Evolutionary conservation across 441 rosid species (phyloP).

Genomic region (Brassica hybrid): DNA sequence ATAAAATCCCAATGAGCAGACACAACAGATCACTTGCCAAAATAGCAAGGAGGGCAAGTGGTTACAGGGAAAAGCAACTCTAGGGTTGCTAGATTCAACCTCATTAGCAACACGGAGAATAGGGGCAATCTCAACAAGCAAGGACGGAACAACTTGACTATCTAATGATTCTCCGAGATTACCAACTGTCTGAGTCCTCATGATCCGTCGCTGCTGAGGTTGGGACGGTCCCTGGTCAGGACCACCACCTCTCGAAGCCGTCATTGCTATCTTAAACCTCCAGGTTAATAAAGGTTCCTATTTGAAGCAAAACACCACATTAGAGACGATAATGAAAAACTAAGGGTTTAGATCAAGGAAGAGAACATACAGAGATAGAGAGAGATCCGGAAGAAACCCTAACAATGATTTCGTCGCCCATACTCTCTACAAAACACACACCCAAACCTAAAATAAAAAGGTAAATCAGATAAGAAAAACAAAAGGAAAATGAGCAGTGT

Average conservation of each 20-base stretch:
- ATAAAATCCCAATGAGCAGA: background rate
- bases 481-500: too few relatives aligned
- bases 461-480: too few relatives aligned
- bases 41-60: background rate
- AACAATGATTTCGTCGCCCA: too few relatives aligned
- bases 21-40: background rate
- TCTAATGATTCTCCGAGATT: conserved; percentile 92
- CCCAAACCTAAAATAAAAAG: too few relatives aligned
- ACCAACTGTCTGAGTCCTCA: conserved; percentile 92
- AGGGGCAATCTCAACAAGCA: conserved; percentile 92
- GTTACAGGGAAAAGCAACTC: conserved; percentile 98
- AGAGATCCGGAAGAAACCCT: too few relatives aligned
- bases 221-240: conserved; percentile 58
- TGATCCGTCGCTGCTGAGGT: conserved; percentile 65
- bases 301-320: background rate
- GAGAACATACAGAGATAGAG: too few relatives aligned
- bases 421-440: too few relatives aligned
- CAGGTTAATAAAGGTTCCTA: conserved; percentile 31
- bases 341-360: background rate
- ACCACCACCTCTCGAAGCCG: conserved; percentile 63
- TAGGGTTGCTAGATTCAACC: conserved; percentile 85
- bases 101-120: conserved; percentile 99
- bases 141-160: conserved; percentile 97
- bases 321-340: background rate
- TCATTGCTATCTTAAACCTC: conserved; percentile 45